phyloP scores from a whole-genome alignment of 257 asterid genomes.

The Solanum boliviense region DNA sequence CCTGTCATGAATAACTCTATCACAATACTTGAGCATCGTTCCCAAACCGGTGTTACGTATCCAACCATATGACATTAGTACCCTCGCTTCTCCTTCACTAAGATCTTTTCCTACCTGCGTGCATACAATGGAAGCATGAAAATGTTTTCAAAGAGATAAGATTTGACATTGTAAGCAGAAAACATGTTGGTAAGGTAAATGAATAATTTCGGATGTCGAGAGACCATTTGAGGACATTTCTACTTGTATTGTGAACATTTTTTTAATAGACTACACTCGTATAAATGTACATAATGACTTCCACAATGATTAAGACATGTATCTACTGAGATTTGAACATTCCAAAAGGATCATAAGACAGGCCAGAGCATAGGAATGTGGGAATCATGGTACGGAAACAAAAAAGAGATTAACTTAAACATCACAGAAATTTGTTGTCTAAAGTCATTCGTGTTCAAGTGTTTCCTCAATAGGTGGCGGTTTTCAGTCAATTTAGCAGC shows the following conservation, averaged over 20 bases:
- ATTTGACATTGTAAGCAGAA: neutral
- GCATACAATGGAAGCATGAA: neutral
- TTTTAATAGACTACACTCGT: neutral
- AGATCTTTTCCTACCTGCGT: constrained; percentile 78
- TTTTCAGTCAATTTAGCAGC: neutral
- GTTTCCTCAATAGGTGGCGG: neutral
- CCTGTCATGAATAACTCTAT: constrained; percentile 78
- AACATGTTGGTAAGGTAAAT: neutral
- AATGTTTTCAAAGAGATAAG: neutral
- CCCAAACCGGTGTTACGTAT: constrained; percentile 72
- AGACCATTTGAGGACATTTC: neutral
- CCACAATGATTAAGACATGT: neutral
- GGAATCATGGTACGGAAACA: neutral
- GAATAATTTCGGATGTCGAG: neutral
- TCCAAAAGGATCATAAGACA: neutral
- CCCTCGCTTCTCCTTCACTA: constrained; percentile 77
- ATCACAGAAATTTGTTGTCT: neutral
- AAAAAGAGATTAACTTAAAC: neutral
- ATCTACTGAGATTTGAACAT: neutral
- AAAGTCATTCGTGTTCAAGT: neutral
- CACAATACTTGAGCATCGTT: constrained; percentile 80
- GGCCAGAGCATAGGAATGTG: neutral
- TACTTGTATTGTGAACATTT: neutral
- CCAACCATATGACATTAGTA: constrained; percentile 75
- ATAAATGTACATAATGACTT: neutral